Conservation (phyloP, 2,329 filamentous ascomycete species). For the Colletotrichum liriopes region DNA sequence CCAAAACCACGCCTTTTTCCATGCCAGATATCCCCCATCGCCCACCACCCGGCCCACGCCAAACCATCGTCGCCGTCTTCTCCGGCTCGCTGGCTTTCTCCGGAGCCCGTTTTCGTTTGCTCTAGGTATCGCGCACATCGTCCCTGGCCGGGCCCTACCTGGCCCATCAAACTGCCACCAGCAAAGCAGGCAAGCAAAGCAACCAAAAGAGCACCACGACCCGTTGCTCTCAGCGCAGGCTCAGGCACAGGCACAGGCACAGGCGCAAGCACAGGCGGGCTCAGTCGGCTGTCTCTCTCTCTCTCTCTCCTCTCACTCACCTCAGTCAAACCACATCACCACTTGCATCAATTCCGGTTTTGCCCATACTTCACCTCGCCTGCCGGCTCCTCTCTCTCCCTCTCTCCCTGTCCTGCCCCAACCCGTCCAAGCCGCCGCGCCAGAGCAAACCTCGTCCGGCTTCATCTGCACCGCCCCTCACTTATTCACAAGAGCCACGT, state of each 20-base stretch:
- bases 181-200: not conserved
- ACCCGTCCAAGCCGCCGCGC: not conserved
- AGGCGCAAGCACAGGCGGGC: not conserved
- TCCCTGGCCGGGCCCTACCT: constrained; percentile 5
- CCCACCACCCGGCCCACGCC: constrained; percentile 11
- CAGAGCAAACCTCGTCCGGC: not conserved
- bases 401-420: not conserved
- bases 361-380: constrained; percentile 37
- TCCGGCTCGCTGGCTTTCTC: constrained; percentile 9
- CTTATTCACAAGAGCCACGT: constrained; percentile 11
- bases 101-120: constrained; percentile 7
- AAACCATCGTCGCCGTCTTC: constrained; percentile 30
- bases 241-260: constrained; percentile 4
- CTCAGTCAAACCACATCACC: constrained; percentile 43
- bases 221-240: constrained; percentile 15
- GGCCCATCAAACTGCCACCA: constrained; percentile 7
- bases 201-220: not conserved
- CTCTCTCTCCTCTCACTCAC: constrained; percentile 8
- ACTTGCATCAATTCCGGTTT: constrained; percentile 40
- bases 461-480: constrained; percentile 14
- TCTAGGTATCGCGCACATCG: constrained; percentile 5
- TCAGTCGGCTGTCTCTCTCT: constrained; percentile 7
- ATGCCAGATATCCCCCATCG: constrained; percentile 25
- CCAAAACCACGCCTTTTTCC: constrained; percentile 11
- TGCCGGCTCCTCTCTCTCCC: not conserved